Base-by-base conservation (phyloP, 345 rosid species). In the Camelina neglecta region DNA sequence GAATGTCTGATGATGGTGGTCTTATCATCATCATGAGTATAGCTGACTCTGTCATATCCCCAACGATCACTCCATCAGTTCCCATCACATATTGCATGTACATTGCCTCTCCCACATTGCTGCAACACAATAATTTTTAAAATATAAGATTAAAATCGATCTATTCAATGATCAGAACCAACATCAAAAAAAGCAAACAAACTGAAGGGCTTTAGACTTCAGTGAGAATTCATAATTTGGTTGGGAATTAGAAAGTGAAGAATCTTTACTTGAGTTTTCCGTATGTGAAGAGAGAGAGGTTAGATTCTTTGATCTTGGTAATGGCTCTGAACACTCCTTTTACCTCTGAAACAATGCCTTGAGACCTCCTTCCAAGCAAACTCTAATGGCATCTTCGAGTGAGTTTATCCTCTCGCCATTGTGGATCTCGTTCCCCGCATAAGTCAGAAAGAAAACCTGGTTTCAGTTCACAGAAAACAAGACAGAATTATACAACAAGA, bases 11-110 rank as follows among this genome's bases (percentile, higher is more conserved):
- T 71, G 72, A 5, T 65, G 76, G 26, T 66, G 77, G 74, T 60
- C 81, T 87, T 76, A 23, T 23, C 23, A 73, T 82, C 67, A 73
- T 80, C 70, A 89, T 67, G 18, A 79, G 85, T 3, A 81, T 67
- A 8, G 89, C 89, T 0, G 90, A 85, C 74, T 88, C 85, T 0
- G 93, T 69, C 18, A 93, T 91, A 78, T 96, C 99, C 35, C 84
- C 80, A 60, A 93, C 93, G 31, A 96, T 91, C 62, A 93, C 97
- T 67, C 99, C 97, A 31, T 92, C 89, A 44, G 88, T 76, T 10
- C 98, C 97, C 98, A 95, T 95, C 81, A 93, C 67, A 81, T 96
- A 78, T 63, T 96, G 99, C 91, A 93, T 82, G 85, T 89, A 90
- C 60, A 93, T 98, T 0, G 97, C 97, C 82, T 95, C 99, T 0